Evolutionary conservation across 164 flowering plant species (phyloP), one percentile per base, ranked within the genome.

Genomic region (Saururus chinensis): DNA sequence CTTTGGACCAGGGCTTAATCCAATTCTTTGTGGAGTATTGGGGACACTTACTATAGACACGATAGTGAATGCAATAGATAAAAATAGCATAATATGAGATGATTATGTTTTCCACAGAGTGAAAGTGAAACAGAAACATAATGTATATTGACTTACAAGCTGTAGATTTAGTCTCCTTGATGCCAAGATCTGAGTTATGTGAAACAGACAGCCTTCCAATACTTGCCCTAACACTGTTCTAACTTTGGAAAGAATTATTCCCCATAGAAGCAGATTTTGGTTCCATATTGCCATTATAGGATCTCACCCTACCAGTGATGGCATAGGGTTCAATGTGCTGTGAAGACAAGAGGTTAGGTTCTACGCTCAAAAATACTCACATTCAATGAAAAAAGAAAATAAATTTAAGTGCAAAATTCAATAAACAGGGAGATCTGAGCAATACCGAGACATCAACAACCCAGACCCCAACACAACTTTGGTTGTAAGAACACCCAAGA

Each of bases 391-490:
- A 37, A 35, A 54, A 53, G n/a, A 48, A 20, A 14, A 24, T 30
- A 53, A 10, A 23, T 9, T 14, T 24, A 22, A 7, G 22, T 61
- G 40, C 40, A 62, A 62, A 53, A 52, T 52, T 40, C 58, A 62
- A 30, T 41, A 42, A 49, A 55, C n/a, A 51, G n/a, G 37, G 56
- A 56, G 61, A 56, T 62, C n/a, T 19, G 66, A 56, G 55, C 41
- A 53, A 53, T 88, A 93, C 98, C 89, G 89, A 82, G 68, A 88
- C 81, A 75, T 95, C 99, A 48, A 86, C 97, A 59, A 95, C 99
- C 99, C 99, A 95, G 16, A 95, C 92, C 59, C 97, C 99, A 64
- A 95, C 99, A 78, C 97, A 95, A 71, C 95, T 91, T 76, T 95
- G 99, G 77, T 95, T 90, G 62, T 75, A 89, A 26, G 98, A 95